A percentile compares a stretch with the other conserved stretches of the same genome.
Evolutionary conservation across 495 filamentous ascomycete genomes (phyloP).

Genomic region (Bacidia gigantensis): DNA sequence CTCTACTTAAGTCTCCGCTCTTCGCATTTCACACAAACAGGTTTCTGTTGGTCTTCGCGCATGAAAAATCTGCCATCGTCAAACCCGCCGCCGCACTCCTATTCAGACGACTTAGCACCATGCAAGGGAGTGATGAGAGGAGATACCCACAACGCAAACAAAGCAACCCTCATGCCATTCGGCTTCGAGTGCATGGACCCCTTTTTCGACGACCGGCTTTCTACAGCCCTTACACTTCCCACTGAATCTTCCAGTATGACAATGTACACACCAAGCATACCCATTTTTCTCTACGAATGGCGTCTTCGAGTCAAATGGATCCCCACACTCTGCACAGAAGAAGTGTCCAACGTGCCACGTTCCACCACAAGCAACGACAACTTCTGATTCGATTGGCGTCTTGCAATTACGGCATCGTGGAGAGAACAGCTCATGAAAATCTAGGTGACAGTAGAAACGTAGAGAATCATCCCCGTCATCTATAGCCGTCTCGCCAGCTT

Average conservation of each 20-base stretch:
- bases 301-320: constrained; percentile 70
- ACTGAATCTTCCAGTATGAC: constrained; percentile 80
- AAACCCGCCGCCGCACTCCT: constrained; percentile 50
- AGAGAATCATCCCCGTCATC: constrained; percentile 53
- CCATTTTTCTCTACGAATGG: constrained; percentile 97
- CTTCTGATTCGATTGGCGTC: constrained; percentile 95
- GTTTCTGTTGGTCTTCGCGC: constrained; percentile 40
- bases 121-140: not conserved
- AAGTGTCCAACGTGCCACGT: constrained; percentile 98
- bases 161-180: constrained; percentile 96
- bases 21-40: constrained; percentile 52
- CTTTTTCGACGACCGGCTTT: constrained; percentile 71
- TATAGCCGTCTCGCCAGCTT: constrained; percentile 41
- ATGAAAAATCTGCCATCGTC: constrained; percentile 54
- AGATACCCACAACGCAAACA: constrained; percentile 45
- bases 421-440: constrained; percentile 91
- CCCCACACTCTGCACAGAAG: constrained; percentile 97
- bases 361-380: constrained; percentile 79
- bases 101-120: constrained; percentile 9
- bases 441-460: constrained; percentile 93
- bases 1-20: constrained; percentile 44
- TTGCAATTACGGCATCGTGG: constrained; percentile 92
- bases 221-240: constrained; percentile 79
- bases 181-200: constrained; percentile 70
- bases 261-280: constrained; percentile 94